Conservation (phyloP, 2,329 filamentous ascomycete species). For the Tolypocladium nubicola region DNA sequence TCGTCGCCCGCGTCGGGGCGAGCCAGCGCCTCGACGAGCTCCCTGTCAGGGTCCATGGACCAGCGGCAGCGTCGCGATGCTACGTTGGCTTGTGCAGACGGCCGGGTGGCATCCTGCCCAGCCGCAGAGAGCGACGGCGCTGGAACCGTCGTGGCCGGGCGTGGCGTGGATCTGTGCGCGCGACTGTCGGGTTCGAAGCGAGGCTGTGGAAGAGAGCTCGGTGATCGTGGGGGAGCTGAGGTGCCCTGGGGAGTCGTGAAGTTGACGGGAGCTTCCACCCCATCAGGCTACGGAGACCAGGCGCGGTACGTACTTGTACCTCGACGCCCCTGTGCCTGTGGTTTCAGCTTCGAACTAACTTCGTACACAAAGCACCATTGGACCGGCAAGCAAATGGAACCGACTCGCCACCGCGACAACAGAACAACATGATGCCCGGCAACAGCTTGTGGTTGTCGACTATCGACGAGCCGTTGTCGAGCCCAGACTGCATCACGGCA, state of each 20-base stretch:
- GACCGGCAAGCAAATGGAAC: neutral
- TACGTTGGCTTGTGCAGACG: neutral
- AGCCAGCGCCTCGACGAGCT: slow-evolving; percentile 2
- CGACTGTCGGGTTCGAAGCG: neutral
- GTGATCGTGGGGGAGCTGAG: neutral
- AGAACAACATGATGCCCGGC: neutral
- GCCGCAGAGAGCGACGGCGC: neutral
- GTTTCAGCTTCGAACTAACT: neutral
- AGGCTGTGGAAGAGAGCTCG: neutral
- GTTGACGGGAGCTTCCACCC: neutral
- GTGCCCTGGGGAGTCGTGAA: neutral
- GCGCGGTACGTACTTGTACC: neutral
- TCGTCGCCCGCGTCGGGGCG: slow-evolving; percentile 2
- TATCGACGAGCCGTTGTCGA: neutral
- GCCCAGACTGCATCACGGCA: neutral
- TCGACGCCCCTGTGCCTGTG: neutral
- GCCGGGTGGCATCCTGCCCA: neutral
- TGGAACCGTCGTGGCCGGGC: neutral
- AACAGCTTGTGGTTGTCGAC: neutral
- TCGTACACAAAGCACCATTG: neutral
- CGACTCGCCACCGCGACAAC: neutral
- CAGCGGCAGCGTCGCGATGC: neutral
- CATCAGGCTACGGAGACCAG: neutral
- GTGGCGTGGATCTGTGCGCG: neutral
- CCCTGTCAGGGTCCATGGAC: slow-evolving; percentile 8